These are phyloP conservation scores for Drosera spatulata DNA, from an alignment of 179 eudicot genomes.

Conservation along the genomic window DNA sequence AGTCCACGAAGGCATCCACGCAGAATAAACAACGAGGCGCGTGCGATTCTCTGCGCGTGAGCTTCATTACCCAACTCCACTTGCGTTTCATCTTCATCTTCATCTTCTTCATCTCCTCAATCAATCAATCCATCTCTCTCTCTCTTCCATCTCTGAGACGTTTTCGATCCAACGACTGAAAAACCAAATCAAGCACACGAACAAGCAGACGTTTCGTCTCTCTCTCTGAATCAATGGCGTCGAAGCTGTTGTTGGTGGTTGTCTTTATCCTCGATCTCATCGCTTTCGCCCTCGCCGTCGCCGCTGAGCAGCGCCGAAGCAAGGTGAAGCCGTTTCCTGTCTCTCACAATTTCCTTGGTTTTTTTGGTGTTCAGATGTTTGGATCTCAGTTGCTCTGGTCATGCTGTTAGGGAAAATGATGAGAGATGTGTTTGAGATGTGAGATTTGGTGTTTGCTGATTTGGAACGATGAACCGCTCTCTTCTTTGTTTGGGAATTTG, in stretches of 20 bases:
- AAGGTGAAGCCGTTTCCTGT: slow-evolving; percentile 29
- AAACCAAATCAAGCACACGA: background rate
- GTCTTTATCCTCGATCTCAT: slow-evolving; percentile 61
- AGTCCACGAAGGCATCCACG: too few relatives aligned
- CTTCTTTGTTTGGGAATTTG: too few relatives aligned
- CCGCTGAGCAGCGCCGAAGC: slow-evolving; percentile 73
- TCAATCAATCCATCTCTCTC: background rate
- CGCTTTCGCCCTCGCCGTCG: slow-evolving; percentile 83
- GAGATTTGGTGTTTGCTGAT: too few relatives aligned
- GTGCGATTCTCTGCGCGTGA: background rate
- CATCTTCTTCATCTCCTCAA: background rate
- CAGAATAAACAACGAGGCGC: background rate
- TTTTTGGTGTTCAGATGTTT: too few relatives aligned
- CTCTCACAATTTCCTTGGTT: too few relatives aligned
- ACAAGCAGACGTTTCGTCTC: background rate
- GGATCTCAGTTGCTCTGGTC: too few relatives aligned
- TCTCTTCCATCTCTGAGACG: background rate
- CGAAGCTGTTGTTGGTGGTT: slow-evolving; percentile 35
- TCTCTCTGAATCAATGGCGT: slow-evolving; percentile 27
- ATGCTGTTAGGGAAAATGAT: too few relatives aligned
- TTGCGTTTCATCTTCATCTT: background rate
- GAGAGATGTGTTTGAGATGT: too few relatives aligned
- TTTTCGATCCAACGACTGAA: background rate
- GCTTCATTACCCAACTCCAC: background rate
- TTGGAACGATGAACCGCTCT: too few relatives aligned